Evolutionary conservation across 805 yeast genomes (phyloP), one percentile per base, ranked within the genome.

Genomic region (Wickerhamiella occidentalis): DNA sequence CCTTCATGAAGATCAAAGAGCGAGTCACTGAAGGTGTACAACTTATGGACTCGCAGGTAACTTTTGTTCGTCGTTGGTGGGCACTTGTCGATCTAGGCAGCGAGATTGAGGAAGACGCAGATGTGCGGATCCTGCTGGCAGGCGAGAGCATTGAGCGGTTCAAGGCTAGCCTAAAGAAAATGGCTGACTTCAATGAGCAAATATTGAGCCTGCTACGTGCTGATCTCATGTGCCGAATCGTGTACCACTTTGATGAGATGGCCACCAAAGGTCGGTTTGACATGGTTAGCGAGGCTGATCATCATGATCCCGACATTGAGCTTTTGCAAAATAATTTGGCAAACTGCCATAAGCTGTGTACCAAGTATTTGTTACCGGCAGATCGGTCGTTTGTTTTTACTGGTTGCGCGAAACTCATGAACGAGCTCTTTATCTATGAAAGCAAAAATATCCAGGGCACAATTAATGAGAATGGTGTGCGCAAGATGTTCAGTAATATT

Each of bases 401-500:
- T 19, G 85, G 84, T 0, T 62, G 80, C 35, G 68, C 81, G 0
- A 58, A 62, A 41, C 68, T 77, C 57, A 65, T 80, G 52, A 78
- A 78, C 58, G 64, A 66, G 49, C 61, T 77, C 25, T 64, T 79
- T 43, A 73, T 82, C 4, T 62, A 62, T 28, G 81, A 78, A 18
- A 73, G 83, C 3, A 66, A 67, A 22, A 63, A 73, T 48, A 68
- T 83, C 7, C 62, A 63, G 18, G 70, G 68, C 44, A 67, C 80
- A 56, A 36, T 45, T 37, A 80, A 79, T 60, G 64, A 65, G 17
- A 71, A 73, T 52, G 88, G 90, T 29, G 69, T 80, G 49, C 73
- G 75, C 55, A 73, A 76, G 55, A 66, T 82, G 52, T 65, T 76
- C 51, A 68, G 77, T 55, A 82, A 82, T 59, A 76, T 82, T 18